Evolutionary conservation across 306 rosid genomes (phyloP), one percentile per base, ranked within the genome.

Genomic region (Hippophae gyantsensis): DNA sequence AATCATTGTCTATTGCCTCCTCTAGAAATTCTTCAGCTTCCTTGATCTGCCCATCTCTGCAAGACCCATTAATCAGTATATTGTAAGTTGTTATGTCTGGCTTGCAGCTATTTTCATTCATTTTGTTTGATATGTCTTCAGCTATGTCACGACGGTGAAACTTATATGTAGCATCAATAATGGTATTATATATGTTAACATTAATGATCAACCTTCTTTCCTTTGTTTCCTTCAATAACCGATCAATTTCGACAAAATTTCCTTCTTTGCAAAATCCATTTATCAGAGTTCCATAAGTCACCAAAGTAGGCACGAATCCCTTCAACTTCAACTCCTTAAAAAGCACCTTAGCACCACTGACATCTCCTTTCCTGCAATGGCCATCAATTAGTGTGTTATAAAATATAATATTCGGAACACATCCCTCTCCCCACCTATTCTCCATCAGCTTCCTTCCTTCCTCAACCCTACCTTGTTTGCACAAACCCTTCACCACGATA

Each of bases 21-120:
- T 78, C 76, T 48, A 89, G 9, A 55, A 86, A 67, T 53, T 84
- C 68, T 52, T 71, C 72, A 43, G 94, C 95, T 80, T 82, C 89
- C 78, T 75, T 41, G 50, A 71, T 67, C 69, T 76, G 76, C 59
- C 95, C 97, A 56, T 49, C 48, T 40, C 60, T 73, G 32, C 95
- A 86, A 3, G 72, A 80, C 71, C 69, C 66, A 60, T 80, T 80
- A 70, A 89, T 80, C 71, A 89, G 47, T 59, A 68, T 73, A 67
- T 89, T 84, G 42, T 72, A 86, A 40, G 93, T 89, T 10, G 62
- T 60, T 72, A 89, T 81, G 80, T 89, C 95, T 1, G 86, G 97
- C 60, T 64, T 65, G 65, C 84, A 84, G 13, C 89, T 78, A 76
- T 70, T 76, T 69, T 82, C 85, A 68, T 54, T 18, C 94, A 84